Percentiles rank a stretch among this genome's conserved stretches.
phyloP scores from a whole-genome alignment of 2,329 filamentous ascomycete genomes.

The Cytospora chrysosperma region DNA sequence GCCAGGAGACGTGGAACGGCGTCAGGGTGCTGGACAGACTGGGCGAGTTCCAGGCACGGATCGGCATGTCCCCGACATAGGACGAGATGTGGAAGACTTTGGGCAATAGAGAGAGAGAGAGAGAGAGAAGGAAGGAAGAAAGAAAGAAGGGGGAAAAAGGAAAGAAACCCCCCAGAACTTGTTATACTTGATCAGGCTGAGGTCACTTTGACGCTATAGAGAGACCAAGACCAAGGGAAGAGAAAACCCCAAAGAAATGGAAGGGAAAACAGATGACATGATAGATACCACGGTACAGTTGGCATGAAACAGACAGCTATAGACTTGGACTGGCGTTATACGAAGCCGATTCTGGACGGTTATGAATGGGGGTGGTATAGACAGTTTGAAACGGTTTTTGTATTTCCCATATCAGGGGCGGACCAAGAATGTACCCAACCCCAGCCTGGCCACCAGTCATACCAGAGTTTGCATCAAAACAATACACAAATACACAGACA shows the following conservation, averaged over 20 bases:
- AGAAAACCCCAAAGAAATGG: neutral
- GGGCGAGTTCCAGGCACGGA: conserved; percentile 46
- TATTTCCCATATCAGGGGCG: neutral
- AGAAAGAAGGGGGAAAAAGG: too few species aligned
- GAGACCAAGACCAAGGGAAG: neutral
- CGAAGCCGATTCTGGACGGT: neutral
- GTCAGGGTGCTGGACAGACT: conserved; percentile 52
- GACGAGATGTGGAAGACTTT: neutral
- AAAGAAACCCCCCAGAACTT: too few species aligned
- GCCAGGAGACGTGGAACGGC: conserved; percentile 62
- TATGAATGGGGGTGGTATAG: neutral
- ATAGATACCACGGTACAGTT: neutral
- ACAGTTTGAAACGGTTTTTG: neutral
- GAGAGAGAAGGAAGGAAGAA: too few species aligned
- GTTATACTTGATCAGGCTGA: neutral
- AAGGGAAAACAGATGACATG: neutral
- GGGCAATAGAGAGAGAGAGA: too few species aligned
- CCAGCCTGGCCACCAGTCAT: neutral
- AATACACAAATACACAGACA: neutral
- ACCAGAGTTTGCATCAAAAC: neutral
- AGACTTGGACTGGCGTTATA: conserved; percentile 8
- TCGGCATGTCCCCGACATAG: conserved; percentile 27
- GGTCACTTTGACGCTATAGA: neutral
- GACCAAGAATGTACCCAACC: neutral
- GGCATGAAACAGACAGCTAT: neutral